phyloP scores from a whole-genome alignment of 805 yeast species.

The Metschnikowia cerradonensis region DNA sequence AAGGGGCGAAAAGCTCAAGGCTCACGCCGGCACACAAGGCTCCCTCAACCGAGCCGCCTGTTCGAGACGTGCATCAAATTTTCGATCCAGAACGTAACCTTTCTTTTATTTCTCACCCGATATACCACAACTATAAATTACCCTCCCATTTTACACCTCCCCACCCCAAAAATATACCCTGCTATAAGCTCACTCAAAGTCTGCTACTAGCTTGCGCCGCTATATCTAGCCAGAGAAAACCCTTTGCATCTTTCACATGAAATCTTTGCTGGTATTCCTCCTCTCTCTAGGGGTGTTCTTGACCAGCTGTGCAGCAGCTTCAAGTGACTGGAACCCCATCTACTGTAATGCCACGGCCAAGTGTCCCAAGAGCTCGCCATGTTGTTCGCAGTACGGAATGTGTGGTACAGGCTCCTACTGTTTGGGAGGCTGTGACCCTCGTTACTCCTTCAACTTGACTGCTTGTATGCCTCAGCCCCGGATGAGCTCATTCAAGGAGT shows the following conservation, averaged over 20 bases:
- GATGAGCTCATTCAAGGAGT: conserved; percentile 48
- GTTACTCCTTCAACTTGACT: conserved; percentile 55
- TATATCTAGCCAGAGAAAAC: neutral
- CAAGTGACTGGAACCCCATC: conserved; percentile 11
- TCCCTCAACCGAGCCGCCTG: neutral
- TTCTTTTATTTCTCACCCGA: neutral
- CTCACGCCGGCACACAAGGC: neutral
- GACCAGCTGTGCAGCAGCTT: conserved; percentile 6
- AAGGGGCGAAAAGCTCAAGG: neutral
- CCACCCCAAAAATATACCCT: neutral
- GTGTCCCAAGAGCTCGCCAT: conserved; percentile 80
- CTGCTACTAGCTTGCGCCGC: neutral
- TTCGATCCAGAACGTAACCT: neutral
- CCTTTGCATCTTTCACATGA: conserved; percentile 6
- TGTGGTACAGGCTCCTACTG: conserved; percentile 80
- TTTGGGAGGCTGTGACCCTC: conserved; percentile 84
- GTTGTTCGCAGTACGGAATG: conserved; percentile 77
- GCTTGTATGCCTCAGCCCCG: conserved; percentile 88
- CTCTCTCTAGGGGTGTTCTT: conserved; percentile 5
- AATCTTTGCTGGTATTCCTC: conserved; percentile 4
- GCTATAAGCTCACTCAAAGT: neutral
- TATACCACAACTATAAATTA: neutral
- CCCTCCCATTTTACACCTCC: neutral
- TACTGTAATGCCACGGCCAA: conserved; percentile 48
- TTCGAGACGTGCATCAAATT: conserved; percentile 1